Conservation (phyloP, 2,329 filamentous ascomycete genomes). For the Pseudogymnoascus sp. region DNA sequence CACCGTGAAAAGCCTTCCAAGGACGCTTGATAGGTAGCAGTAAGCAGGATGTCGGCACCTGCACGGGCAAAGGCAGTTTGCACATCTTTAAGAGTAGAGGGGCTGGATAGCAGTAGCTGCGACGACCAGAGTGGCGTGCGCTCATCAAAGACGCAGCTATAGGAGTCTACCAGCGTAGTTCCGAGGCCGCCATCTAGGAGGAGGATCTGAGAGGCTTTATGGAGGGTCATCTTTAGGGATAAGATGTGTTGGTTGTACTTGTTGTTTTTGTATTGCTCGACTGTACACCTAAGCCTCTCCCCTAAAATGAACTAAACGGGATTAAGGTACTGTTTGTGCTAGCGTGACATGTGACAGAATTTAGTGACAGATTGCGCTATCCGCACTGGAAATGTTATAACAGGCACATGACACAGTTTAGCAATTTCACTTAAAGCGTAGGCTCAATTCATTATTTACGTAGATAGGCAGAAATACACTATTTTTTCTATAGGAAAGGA, state of each 20-base stretch:
- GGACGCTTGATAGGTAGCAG: constrained; percentile 62
- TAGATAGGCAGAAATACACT: no score
- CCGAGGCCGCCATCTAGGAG: constrained; percentile 63
- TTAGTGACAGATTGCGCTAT: neutral
- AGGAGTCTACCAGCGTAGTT: constrained; percentile 56
- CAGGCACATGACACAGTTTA: neutral
- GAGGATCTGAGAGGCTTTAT: constrained; percentile 31
- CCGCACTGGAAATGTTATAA: neutral
- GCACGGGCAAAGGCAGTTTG: constrained; percentile 35
- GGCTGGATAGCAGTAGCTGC: constrained; percentile 52
- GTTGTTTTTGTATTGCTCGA: constrained; percentile 29
- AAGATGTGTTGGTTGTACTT: constrained; percentile 39
- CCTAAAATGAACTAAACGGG: neutral
- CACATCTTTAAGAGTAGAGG: constrained; percentile 15
- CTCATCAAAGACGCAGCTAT: constrained; percentile 43
- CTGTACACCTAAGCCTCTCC: neutral
- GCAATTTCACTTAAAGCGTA: no score
- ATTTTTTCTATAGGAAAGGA: no score
- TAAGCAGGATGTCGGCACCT: constrained; percentile 58
- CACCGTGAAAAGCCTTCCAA: constrained; percentile 43
- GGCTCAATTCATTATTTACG: no score
- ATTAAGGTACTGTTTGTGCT: neutral
- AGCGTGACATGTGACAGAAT: neutral
- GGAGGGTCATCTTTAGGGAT: constrained; percentile 32
- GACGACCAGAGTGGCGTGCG: constrained; percentile 61